Base-by-base conservation (phyloP, 2,329 filamentous ascomycete species). In the Phialophora macrospora region DNA sequence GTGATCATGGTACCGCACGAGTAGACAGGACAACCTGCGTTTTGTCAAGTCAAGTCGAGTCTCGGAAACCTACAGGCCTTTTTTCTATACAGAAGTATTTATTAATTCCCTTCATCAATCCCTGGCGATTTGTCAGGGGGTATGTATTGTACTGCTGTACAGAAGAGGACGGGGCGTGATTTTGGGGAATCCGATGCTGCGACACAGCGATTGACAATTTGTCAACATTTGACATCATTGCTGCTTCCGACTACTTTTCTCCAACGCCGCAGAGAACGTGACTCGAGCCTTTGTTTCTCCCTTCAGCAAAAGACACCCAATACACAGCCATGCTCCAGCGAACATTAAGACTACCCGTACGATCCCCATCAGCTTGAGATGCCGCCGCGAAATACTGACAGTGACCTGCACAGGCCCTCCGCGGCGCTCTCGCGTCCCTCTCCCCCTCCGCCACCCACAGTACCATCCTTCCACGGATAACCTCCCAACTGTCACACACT, bases 381-480 rank as follows among this genome's bases (percentile, higher is more conserved):
- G 6, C 30, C 52, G 26, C 26, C 26, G n/a, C 17, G 17, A 26
- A 17, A 17, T 24, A 49, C 48, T 52, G 22, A 48, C 49, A 55
- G 20, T 26, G 32, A 30, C 28, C 24, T 24, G 9, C n/a, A 48
- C 63, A 72, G 70, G 68, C 70, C 54, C 61, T 72, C 17, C 68
- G 68, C 49, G 64, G 68, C 67, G 62, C 64, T 24, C 48, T 68
- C 48, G 46, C 70, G 51, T 61, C 70, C 28, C 64, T 73, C 46
- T 62, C 49, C 11, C 71, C 71, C 34, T 61, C 65, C 61, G 64
- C 71, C 64, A 69, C 76, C 30, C 57, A 66, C 55, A 74, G 77
- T 20, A 75, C 74, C 44, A 72, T 80, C 30, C 75, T 77, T 26
- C 68, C 68, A 24, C 60, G 67, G 22, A 66, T 70, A 54, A 61